Conservation (phyloP, 371 early-diverging fungal genomes). For the Smittium culicis region DNA sequence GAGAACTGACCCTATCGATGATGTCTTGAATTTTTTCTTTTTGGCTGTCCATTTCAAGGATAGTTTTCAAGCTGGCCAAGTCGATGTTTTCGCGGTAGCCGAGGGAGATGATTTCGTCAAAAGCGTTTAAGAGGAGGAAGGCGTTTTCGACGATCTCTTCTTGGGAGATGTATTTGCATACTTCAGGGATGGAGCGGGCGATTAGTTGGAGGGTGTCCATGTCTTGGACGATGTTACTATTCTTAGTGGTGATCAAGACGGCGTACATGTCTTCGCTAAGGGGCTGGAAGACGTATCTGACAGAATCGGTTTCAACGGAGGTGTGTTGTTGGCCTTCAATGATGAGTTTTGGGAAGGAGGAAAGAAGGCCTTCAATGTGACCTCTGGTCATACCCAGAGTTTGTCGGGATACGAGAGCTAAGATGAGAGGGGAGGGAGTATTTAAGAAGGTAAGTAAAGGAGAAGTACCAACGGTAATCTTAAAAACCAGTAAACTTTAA, state of each 20-base stretch:
- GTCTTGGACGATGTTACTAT: conserved; percentile 78
- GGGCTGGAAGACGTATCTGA: conserved; percentile 94
- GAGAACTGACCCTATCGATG: conserved; percentile 55
- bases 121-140: conserved; percentile 79
- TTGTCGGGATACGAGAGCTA: conserved; percentile 91
- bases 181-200: conserved; percentile 80
- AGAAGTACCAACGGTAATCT: background rate
- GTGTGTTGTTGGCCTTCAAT: conserved; percentile 86
- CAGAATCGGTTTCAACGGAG: conserved; percentile 87
- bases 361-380: conserved; percentile 90
- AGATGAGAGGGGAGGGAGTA: too few relatives aligned
- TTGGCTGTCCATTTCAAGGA: conserved; percentile 90
- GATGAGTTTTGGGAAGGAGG: conserved; percentile 91
- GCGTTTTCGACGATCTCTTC: conserved; percentile 42
- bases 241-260: conserved; percentile 76
- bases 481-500: conserved; percentile 5
- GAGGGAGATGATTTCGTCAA: conserved; percentile 90
- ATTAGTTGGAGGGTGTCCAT: conserved; percentile 86
- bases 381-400: conserved; percentile 90
- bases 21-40: conserved; percentile 93
- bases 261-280: conserved; percentile 78
- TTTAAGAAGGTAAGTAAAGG: too few relatives aligned
- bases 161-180: conserved; percentile 44
- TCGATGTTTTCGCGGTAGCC: conserved; percentile 77
- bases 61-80: conserved; percentile 73